Evolutionary conservation across 225 moss, liverwort and hornwort species (phyloP), one percentile per base, ranked within the genome.

Genomic region (Bryum argenteum): DNA sequence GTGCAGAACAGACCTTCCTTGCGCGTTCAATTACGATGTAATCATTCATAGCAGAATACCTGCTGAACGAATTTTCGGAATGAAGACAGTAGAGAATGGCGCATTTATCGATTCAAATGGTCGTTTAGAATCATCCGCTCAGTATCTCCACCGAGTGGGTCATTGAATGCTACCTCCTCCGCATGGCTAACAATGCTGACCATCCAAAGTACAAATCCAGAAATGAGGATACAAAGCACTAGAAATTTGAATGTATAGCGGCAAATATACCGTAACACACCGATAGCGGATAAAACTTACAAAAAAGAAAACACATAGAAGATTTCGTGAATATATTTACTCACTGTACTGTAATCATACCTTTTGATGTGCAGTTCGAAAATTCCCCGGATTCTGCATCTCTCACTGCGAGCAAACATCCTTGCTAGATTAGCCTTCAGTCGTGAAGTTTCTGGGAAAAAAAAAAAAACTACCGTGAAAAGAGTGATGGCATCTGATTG

Each of bases 321-420:
- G 4, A 33, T 33, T 33, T 3, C 5, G 33, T 33, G 33, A 33
- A 33, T 33, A 2, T 33, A 33, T 33, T 33, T 4, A 33, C 33
- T 5, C n/a, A n/a, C 33, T 33, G 33, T 33, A 3, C 33, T 33
- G 7, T 33, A 33, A 33, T 33, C 33, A 63, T 86, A 80, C 86
- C 86, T 83, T n/a, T 69, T 86, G 86, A 72, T 86, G 86, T 56
- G 86, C 86, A 78, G 62, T 86, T 70, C 83, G 80, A 53, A 86
- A 86, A 75, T 86, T 86, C 78, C 86, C 86, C 62, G 98, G 98
- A 63, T 98, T 98, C 78, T 98, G 98, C 98, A 98, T 94, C 98
- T 94, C n/a, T 98, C 98, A 94, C 98, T 98, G 83, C 88, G 78
- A 10, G 83, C 88, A 80, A 10, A 38, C 59, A 82, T 58, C 43